Conservation (phyloP, 768 basidiomycete species). For the Pisolithus orientalis region DNA sequence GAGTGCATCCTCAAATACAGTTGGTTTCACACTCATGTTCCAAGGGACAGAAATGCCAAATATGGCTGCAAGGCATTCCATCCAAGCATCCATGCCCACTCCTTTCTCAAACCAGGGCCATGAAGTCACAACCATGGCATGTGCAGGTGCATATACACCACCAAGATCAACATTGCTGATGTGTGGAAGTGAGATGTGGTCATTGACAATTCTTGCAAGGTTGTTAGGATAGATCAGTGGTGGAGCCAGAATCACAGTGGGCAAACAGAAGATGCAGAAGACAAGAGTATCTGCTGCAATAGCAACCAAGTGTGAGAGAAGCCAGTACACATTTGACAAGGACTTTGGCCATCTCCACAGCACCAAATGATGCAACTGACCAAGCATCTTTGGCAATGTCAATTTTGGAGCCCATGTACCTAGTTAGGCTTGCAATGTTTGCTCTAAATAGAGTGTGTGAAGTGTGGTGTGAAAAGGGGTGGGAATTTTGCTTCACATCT, state of each 20-base stretch:
- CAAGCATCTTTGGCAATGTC: slow-evolving; percentile 64
- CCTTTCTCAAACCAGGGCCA: slow-evolving; percentile 61
- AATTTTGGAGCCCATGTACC: no score
- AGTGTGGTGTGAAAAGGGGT: no score
- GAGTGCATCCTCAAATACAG: neutral
- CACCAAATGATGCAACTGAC: slow-evolving; percentile 49
- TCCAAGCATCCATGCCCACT: slow-evolving; percentile 47
- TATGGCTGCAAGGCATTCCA: slow-evolving; percentile 52
- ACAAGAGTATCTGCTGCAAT: slow-evolving; percentile 38
- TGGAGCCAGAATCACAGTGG: slow-evolving; percentile 49
- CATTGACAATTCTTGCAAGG: slow-evolving; percentile 46
- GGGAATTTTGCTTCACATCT: no score
- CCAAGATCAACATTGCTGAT: neutral
- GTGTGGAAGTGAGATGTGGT: slow-evolving; percentile 35
- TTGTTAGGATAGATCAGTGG: slow-evolving; percentile 56
- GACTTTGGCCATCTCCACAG: slow-evolving; percentile 70
- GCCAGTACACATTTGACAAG: slow-evolving; percentile 73
- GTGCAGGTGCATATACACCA: slow-evolving; percentile 10
- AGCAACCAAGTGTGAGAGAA: slow-evolving; percentile 55
- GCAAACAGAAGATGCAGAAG: slow-evolving; percentile 11
- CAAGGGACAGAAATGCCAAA: slow-evolving; percentile 27
- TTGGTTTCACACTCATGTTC: slow-evolving; percentile 6
- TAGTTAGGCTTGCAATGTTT: no score
- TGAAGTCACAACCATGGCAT: slow-evolving; percentile 37
- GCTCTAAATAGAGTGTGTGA: no score